A percentile compares a stretch with the other conserved stretches of the same genome.
Conservation (phyloP, 2,329 filamentous ascomycete species). For the Claviceps sp. region DNA sequence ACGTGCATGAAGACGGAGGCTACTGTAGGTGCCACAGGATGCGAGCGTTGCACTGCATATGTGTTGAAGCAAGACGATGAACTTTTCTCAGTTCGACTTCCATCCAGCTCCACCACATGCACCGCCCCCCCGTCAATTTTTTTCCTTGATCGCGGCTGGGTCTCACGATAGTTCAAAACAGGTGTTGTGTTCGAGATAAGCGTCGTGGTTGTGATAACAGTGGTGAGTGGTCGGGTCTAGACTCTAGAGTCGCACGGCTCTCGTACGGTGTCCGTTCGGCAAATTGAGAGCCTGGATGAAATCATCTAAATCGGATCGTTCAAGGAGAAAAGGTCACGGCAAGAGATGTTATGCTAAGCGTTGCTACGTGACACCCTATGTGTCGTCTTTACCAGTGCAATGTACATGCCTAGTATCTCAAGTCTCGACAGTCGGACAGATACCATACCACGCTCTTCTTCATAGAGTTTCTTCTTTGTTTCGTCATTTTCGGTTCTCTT, state of each 20-base stretch:
- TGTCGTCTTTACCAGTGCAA: too few relatives aligned
- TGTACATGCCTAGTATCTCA: background rate
- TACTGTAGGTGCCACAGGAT: slow-evolving; percentile 4
- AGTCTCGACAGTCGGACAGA: background rate
- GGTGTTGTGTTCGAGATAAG: background rate
- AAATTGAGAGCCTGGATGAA: background rate
- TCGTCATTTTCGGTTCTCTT: background rate
- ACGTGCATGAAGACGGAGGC: background rate
- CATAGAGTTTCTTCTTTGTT: background rate
- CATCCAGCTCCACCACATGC: slow-evolving; percentile 1
- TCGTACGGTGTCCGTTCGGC: background rate
- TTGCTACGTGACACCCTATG: background rate
- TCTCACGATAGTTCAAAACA: background rate
- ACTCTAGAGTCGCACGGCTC: background rate
- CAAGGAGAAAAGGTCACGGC: background rate
- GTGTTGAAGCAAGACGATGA: slow-evolving; percentile 1
- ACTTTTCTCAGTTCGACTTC: slow-evolving; percentile 3
- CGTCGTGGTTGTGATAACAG: too few relatives aligned
- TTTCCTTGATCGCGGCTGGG: slow-evolving; percentile 1
- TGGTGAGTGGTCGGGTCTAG: background rate
- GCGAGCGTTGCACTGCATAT: slow-evolving; percentile 4
- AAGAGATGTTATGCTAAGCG: background rate
- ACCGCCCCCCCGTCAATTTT: background rate
- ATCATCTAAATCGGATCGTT: background rate
- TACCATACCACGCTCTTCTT: background rate